These are phyloP conservation scores for cucumber (Cucumis sativus) DNA, from an alignment of 306 rosid species.

Conservation along the genomic window DNA sequence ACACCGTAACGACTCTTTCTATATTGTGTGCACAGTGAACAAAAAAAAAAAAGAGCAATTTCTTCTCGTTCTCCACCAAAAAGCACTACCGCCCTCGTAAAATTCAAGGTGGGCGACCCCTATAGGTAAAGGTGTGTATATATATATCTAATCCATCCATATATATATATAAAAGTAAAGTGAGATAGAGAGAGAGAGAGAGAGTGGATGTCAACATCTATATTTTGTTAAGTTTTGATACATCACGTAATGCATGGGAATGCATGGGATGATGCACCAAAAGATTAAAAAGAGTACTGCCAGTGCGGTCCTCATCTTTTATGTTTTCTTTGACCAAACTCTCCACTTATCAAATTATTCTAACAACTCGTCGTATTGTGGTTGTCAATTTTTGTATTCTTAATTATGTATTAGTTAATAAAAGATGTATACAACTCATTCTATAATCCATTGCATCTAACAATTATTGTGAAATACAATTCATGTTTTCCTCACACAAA, in stretches of 20 bases:
- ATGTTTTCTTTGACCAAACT: neutral
- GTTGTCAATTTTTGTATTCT: too few relatives aligned
- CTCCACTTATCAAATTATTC: too few relatives aligned
- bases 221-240: neutral
- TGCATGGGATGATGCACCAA: neutral
- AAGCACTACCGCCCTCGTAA: neutral
- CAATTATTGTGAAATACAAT: too few relatives aligned
- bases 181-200: neutral
- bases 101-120: neutral
- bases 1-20: neutral
- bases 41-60: neutral
- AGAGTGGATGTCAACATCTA: neutral
- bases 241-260: slow-evolving; percentile 1
- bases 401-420: too few relatives aligned
- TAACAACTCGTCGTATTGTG: too few relatives aligned
- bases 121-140: neutral
- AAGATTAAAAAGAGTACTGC: neutral
- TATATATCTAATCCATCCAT: neutral
- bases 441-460: too few relatives aligned
- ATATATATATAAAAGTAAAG: neutral
- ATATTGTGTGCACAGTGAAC: neutral
- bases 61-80: neutral
- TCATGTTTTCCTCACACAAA: too few relatives aligned
- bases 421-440: too few relatives aligned
- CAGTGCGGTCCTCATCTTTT: neutral